Evolutionary conservation across 2,329 filamentous ascomycete genomes (phyloP).

Genomic region (Aphanoascus verrucosus): DNA sequence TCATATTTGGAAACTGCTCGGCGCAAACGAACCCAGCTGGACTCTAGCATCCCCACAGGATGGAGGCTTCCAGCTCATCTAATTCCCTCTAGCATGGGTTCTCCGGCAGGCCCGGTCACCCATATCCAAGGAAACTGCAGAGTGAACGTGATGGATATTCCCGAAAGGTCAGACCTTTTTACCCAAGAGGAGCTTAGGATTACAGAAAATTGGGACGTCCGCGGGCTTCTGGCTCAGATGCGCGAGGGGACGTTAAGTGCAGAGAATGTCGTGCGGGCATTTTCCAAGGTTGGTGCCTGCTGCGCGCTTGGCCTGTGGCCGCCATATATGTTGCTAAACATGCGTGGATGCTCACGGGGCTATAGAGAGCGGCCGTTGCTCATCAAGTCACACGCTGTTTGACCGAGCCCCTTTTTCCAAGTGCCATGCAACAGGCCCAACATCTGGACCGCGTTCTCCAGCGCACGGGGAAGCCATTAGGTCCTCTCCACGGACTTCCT

Average conservation of each 20-base stretch:
- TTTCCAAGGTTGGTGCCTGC: too few species aligned
- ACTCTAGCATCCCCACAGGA: too few species aligned
- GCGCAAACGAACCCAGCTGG: too few species aligned
- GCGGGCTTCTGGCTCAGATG: neutral
- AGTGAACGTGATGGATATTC: conserved; percentile 4
- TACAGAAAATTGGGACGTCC: conserved; percentile 36
- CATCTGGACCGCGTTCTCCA: conserved; percentile 40
- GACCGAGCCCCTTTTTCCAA: conserved; percentile 46
- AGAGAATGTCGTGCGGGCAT: too few species aligned
- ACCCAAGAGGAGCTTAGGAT: conserved; percentile 46
- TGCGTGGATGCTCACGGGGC: too few species aligned
- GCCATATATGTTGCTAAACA: conserved; percentile 24
- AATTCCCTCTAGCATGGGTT: too few species aligned
- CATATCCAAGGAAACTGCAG: too few species aligned
- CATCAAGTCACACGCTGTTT: conserved; percentile 54
- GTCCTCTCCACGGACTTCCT: conserved; percentile 53
- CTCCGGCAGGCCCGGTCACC: too few species aligned
- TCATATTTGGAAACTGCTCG: too few species aligned
- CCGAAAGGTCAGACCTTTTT: neutral
- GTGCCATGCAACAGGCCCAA: conserved; percentile 41
- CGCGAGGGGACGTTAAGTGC: too few species aligned
- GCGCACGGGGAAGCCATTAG: conserved; percentile 37
- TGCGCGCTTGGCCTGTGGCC: too few species aligned
- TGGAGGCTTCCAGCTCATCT: too few species aligned
- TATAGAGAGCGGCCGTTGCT: conserved; percentile 43